Evolutionary conservation across 1,284 basidiomycete genomes (phyloP).

Genomic region (Singerocomus inundabilis): DNA sequence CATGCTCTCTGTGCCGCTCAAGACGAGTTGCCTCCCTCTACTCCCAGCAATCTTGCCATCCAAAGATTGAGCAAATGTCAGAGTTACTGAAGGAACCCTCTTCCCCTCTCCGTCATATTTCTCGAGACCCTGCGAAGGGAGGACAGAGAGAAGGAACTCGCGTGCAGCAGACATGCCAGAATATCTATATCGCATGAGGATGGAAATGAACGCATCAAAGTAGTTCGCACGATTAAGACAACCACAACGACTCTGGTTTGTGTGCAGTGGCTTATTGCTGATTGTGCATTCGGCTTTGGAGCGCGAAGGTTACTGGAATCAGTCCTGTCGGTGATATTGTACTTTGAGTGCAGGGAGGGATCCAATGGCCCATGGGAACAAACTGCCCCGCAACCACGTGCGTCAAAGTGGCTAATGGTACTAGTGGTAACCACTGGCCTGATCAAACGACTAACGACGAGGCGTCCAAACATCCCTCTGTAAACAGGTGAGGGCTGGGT

Average conservation of each 20-base stretch:
- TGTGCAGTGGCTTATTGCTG: slow-evolving; percentile 4
- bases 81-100: slow-evolving; percentile 58
- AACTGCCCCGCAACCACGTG: background rate
- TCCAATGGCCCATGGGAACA: no score
- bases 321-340: no score
- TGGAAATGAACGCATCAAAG: no score
- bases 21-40: slow-evolving; percentile 70
- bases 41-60: slow-evolving; percentile 90
- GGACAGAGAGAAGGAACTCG: slow-evolving; percentile 31
- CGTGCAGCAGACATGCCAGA: slow-evolving; percentile 11
- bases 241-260: slow-evolving; percentile 36
- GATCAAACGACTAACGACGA: no score
- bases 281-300: slow-evolving; percentile 52
- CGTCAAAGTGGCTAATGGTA: background rate
- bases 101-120: slow-evolving; percentile 19
- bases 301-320: slow-evolving; percentile 36
- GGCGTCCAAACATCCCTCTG: background rate
- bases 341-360: no score
- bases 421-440: no score
- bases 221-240: no score
- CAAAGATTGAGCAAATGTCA: slow-evolving; percentile 95
- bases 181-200: no score
- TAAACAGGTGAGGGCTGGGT: background rate
- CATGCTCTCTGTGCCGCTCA: slow-evolving; percentile 90
- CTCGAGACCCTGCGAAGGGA: slow-evolving; percentile 15